Evolutionary conservation across 2,329 filamentous ascomycete genomes (phyloP), one percentile per base, ranked within the genome.

Genomic region (Ophiobolus disseminans): DNA sequence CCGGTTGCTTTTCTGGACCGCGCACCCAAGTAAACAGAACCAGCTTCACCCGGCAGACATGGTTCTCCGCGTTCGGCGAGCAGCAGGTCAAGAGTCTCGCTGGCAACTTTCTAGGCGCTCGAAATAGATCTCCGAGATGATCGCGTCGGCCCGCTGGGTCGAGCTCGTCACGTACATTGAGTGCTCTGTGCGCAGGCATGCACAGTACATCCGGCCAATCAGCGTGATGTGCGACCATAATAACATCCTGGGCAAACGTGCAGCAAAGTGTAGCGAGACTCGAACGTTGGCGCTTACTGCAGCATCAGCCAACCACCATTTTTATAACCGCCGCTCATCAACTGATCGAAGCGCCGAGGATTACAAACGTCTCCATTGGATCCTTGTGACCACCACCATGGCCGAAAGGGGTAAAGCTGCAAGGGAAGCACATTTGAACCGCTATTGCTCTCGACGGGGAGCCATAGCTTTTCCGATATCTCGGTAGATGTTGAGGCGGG

Each of bases 211-310:
- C 43, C 44, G 50, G 42, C 69, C 59, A 71, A 72, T 70, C 55
- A 63, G 30, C 30, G 51, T 50, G 28, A 23, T 17, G 40, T 46
- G 40, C 53, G 47, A 42, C 32, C 38, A 47, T 50, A 20, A 37
- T 39, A 53, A 53, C 51, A 58, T 55, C 50, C 53, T 46, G 19
- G 37, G 44, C 50, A 41, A 41, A 50, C 48, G 55, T 59, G 58
- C 59, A 60, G 60, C 51, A 55, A 47, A 34, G 48, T 62, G 58
- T 61, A 66, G 63, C 65, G 60, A 64, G 60, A 50, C 48, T 60
- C 36, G 50, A 60, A 54, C 53, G 50, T 62, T 64, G 68, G 70
- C 70, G 70, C 70, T 70, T 73, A 72, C 57, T 58, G 61, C 48
- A 45, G 51, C 47, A 50, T 50, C 56, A 56, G 48, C 67, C 69